Evolutionary conservation across 129 eudicot species (phyloP).

Genomic region (Flaveria robusta): DNA sequence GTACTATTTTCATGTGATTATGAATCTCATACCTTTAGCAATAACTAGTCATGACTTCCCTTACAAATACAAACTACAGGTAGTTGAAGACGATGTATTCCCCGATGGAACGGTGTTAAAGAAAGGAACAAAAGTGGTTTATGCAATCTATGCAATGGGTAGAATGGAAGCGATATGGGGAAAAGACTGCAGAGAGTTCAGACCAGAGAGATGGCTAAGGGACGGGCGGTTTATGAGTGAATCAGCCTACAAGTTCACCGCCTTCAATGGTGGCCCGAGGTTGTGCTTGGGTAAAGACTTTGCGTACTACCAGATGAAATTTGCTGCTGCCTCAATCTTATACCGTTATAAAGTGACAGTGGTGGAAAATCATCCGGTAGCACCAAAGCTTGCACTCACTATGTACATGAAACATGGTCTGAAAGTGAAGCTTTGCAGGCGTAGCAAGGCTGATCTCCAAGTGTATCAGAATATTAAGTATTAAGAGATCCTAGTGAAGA

Average conservation of each 20-base stretch:
- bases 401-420: conserved; percentile 95
- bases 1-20: background rate
- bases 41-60: too few relatives aligned
- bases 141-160: conserved; percentile 92
- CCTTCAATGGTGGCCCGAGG: conserved; percentile 92
- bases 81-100: conserved; percentile 75
- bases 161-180: conserved; percentile 99
- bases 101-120: conserved; percentile 81
- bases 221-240: conserved; percentile 89
- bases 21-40: too few relatives aligned
- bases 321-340: conserved; percentile 86
- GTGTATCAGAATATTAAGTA: conserved; percentile 34
- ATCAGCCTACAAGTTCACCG: conserved; percentile 95
- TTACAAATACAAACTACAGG: conserved; percentile 33
- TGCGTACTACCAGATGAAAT: conserved; percentile 98
- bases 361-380: conserved; percentile 59
- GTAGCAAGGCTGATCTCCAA: conserved; percentile 48
- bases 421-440: conserved; percentile 61
- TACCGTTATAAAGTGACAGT: conserved; percentile 66
- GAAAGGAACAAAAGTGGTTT: conserved; percentile 87
- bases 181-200: conserved; percentile 76
- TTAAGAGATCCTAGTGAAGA: conserved; percentile 28
- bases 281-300: conserved; percentile 94
- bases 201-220: conserved; percentile 90
- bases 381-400: conserved; percentile 88